These are phyloP conservation scores for Murraya koenigii DNA, from an alignment of 345 rosid genomes.

Conservation along the genomic window DNA sequence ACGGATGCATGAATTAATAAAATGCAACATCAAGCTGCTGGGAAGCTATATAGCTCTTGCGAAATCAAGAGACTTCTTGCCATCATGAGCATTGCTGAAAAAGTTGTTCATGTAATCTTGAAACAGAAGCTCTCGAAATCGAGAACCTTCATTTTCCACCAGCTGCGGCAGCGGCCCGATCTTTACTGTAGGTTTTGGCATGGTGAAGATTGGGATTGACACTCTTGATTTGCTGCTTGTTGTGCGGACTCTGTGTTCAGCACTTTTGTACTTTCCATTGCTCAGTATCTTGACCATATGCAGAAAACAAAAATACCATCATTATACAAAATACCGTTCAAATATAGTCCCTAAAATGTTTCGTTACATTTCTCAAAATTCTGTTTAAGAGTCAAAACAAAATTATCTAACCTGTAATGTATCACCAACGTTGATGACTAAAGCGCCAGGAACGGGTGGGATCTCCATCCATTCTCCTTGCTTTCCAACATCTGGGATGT, in stretches of 20 bases:
- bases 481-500: background rate
- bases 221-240: conserved; percentile 46
- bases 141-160: conserved; percentile 42
- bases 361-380: no score
- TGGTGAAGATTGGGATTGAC: conserved; percentile 51
- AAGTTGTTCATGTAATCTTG: conserved; percentile 54
- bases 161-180: conserved; percentile 48
- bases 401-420: conserved; percentile 6
- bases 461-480: conserved; percentile 17
- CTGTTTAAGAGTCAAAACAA: no score
- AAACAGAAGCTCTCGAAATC: conserved; percentile 39
- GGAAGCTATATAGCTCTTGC: conserved; percentile 13
- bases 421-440: conserved; percentile 23
- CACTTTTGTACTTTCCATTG: conserved; percentile 60
- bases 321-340: no score
- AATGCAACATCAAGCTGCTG: background rate
- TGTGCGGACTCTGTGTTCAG: conserved; percentile 54
- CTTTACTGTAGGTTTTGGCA: conserved; percentile 36
- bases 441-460: conserved; percentile 12
- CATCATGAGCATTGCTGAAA: conserved; percentile 46
- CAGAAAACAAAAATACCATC: background rate
- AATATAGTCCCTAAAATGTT: no score
- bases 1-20: background rate
- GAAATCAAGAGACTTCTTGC: conserved; percentile 55
- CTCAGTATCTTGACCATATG: conserved; percentile 39